phyloP scores from a whole-genome alignment of 345 rosid species.

The Capsella bursapastoris region DNA sequence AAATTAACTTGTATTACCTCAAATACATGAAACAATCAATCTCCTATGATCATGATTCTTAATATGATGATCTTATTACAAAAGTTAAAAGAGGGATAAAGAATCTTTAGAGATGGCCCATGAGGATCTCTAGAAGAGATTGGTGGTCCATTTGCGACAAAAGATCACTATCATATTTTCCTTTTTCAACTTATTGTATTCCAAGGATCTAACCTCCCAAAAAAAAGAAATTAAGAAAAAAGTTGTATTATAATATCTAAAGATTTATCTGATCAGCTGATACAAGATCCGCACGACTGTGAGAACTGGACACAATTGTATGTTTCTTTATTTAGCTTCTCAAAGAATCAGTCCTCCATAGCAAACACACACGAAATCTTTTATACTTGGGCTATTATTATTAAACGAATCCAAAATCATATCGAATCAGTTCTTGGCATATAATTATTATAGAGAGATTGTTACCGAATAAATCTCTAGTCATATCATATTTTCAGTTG shows the following conservation, averaged over 20 bases:
- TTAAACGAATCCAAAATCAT: conserved; percentile 30
- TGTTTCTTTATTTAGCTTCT: conserved; percentile 33
- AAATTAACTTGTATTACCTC: not conserved
- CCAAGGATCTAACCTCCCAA: not conserved
- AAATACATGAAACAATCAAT: not conserved
- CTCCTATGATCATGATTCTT: not conserved
- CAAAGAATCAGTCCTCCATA: conserved; percentile 39
- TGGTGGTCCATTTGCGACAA: conserved; percentile 5
- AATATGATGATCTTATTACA: not conserved
- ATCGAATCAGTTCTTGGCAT: conserved; percentile 36
- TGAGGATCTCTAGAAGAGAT: conserved; percentile 10
- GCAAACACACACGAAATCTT: conserved; percentile 31
- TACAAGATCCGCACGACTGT: conserved; percentile 38
- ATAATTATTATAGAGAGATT: not conserved
- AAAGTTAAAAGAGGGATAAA: not conserved
- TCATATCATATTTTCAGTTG: conserved; percentile 23
- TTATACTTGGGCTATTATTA: conserved; percentile 6
- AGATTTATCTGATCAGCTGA: conserved; percentile 6
- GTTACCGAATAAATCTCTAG: conserved; percentile 30
- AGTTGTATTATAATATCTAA: conserved; percentile 1
- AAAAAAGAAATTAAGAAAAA: not conserved
- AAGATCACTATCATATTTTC: not conserved
- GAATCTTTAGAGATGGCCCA: conserved; percentile 14
- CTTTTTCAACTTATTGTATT: not conserved
- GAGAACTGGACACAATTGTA: conserved; percentile 28